Conservation (phyloP, 129 eudicot genomes). For the Helichrysum umbraculigerum region DNA sequence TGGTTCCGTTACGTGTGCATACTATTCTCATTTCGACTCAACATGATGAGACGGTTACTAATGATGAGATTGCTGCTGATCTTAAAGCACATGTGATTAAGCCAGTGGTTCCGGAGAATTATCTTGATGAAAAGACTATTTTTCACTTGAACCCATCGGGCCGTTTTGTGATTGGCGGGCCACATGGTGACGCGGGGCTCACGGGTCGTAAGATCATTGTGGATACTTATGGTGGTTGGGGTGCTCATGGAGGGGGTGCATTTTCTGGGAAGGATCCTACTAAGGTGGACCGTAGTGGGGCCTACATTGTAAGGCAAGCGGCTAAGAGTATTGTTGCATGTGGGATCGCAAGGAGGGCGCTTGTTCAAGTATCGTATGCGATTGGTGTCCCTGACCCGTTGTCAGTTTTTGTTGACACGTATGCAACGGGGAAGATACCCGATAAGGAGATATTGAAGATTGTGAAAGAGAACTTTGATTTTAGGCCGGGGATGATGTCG, state of each 20-base stretch:
- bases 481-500: constrained; percentile 27
- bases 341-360: constrained; percentile 22
- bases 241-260: constrained; percentile 25
- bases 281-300: constrained; percentile 29
- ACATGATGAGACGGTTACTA: constrained; percentile 28
- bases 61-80: constrained; percentile 29
- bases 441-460: constrained; percentile 25
- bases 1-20: constrained; percentile 29
- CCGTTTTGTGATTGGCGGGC: constrained; percentile 30
- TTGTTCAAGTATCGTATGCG: constrained; percentile 29
- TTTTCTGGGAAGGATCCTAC: constrained; percentile 28
- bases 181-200: constrained; percentile 29
- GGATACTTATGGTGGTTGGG: constrained; percentile 13
- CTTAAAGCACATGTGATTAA: constrained; percentile 24
- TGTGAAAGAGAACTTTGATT: constrained; percentile 25
- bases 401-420: constrained; percentile 27
- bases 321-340: constrained; percentile 29
- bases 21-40: constrained; percentile 28
- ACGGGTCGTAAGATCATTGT: constrained; percentile 31
- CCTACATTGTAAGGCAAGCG: constrained; percentile 26
- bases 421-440: constrained; percentile 24
- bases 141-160: constrained; percentile 28
- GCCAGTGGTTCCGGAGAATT: constrained; percentile 17
- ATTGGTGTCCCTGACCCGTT: constrained; percentile 28
- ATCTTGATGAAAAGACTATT: constrained; percentile 30